Percentiles rank a stretch among this genome's conserved stretches.
phyloP scores from a whole-genome alignment of 2,329 filamentous ascomycete genomes.

The Raffaelea ambrosiae region DNA sequence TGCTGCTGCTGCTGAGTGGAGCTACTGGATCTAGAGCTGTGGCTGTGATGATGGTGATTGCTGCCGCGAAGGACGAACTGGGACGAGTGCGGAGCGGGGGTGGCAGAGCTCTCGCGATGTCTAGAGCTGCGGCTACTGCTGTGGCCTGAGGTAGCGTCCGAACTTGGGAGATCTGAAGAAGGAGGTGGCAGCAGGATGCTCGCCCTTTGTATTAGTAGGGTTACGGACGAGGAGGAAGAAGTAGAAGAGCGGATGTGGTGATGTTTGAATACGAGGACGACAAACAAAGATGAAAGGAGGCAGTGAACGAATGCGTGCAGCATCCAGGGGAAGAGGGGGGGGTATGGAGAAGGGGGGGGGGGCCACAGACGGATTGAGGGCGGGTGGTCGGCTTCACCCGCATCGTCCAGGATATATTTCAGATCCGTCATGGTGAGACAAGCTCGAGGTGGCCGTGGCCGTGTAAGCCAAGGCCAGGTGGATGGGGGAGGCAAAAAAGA shows the following conservation, averaged over 20 bases:
- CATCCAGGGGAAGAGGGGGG: neutral
- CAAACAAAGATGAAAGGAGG: neutral
- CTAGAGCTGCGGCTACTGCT: neutral
- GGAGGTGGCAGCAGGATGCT: neutral
- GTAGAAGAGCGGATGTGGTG: neutral
- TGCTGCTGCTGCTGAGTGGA: neutral
- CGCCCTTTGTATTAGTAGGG: neutral
- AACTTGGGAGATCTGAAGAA: neutral
- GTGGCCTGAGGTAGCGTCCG: neutral
- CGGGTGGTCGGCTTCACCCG: conserved; percentile 1
- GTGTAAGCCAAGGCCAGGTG: neutral
- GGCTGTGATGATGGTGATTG: neutral
- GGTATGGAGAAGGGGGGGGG: neutral
- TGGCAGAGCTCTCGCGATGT: too few species aligned
- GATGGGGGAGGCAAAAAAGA: neutral
- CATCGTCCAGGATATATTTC: conserved; percentile 4
- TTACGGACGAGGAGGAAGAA: neutral
- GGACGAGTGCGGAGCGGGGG: neutral
- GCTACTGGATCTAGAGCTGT: too few species aligned
- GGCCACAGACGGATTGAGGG: neutral
- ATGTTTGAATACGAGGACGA: neutral
- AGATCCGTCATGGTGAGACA: conserved; percentile 8
- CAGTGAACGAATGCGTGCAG: neutral
- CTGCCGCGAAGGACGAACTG: neutral
- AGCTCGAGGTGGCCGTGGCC: neutral